Conservation (phyloP, 2,329 filamentous ascomycete genomes). For the Fusarium napiforme region DNA sequence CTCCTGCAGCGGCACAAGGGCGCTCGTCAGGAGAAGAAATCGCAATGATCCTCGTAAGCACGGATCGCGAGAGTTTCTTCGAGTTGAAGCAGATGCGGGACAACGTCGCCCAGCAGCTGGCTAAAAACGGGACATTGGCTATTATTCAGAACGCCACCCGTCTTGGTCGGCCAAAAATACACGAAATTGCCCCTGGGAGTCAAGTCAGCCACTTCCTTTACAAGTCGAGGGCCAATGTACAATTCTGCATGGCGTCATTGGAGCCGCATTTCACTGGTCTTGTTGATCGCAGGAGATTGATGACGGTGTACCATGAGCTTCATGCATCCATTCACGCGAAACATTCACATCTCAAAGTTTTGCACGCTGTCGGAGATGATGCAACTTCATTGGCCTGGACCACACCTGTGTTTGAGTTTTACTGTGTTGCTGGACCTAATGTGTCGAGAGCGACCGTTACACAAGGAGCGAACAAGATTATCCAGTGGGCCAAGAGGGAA, state of each 20-base stretch:
- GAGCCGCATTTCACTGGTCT: constrained; percentile 71
- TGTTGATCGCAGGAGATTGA: constrained; percentile 74
- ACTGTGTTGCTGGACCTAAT: constrained; percentile 88
- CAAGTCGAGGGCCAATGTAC: constrained; percentile 93
- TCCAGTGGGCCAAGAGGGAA: constrained; percentile 91
- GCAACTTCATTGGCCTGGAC: constrained; percentile 88
- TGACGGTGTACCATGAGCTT: constrained; percentile 86
- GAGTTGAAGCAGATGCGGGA: constrained; percentile 80
- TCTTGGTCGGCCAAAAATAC: constrained; percentile 75
- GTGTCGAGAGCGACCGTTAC: constrained; percentile 73
- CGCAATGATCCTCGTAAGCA: constrained; percentile 92
- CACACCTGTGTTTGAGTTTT: constrained; percentile 91
- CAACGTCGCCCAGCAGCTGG: constrained; percentile 73
- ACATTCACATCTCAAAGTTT: constrained; percentile 84
- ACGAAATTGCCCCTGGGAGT: constrained; percentile 82
- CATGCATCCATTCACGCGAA: constrained; percentile 88
- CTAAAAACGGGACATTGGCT: constrained; percentile 78
- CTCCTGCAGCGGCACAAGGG: constrained; percentile 69
- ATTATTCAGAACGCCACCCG: constrained; percentile 78
- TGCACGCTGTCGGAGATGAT: constrained; percentile 81
- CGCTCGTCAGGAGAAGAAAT: constrained; percentile 79
- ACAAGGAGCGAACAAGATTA: constrained; percentile 86
- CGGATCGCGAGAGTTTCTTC: constrained; percentile 94
- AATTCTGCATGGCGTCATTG: constrained; percentile 91
- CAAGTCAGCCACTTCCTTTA: constrained; percentile 92